A percentile compares a stretch with the other conserved stretches of the same genome.
phyloP scores from a whole-genome alignment of 306 rosid species.

The Cicer pinnatifidum region DNA sequence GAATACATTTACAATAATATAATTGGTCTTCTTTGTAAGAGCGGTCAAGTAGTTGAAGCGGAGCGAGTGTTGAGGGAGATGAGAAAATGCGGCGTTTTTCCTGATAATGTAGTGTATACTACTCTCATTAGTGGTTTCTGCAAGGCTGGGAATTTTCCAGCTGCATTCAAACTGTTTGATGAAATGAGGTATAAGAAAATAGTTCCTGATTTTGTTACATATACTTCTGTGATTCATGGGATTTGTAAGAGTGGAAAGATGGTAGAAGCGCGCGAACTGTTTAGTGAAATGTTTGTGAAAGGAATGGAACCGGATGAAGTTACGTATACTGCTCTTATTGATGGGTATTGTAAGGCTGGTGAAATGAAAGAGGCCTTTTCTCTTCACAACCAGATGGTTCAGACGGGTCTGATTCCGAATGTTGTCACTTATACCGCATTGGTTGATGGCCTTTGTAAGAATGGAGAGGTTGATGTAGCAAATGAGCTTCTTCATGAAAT shows the following conservation, averaged over 20 bases:
- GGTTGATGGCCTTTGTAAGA: conserved; percentile 84
- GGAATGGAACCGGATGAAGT: conserved; percentile 83
- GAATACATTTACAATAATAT: conserved; percentile 65
- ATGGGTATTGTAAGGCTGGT: conserved; percentile 84
- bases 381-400: conserved; percentile 82
- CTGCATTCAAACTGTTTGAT: conserved; percentile 60
- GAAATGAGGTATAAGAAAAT: conserved; percentile 67
- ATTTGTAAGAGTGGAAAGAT: conserved; percentile 69
- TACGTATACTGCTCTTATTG: conserved; percentile 72
- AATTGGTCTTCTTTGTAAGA: conserved; percentile 64
- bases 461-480: conserved; percentile 78
- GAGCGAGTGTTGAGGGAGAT: conserved; percentile 69
- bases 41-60: conserved; percentile 62
- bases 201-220: conserved; percentile 67
- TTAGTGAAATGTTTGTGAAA: conserved; percentile 61
- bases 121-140: conserved; percentile 74
- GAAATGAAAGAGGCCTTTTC: conserved; percentile 77
- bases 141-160: conserved; percentile 63
- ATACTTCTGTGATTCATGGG: conserved; percentile 75
- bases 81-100: conserved; percentile 53
- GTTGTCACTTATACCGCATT: conserved; percentile 78
- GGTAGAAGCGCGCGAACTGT: conserved; percentile 63
- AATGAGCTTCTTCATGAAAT: conserved; percentile 87
- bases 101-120: conserved; percentile 80
- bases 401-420: conserved; percentile 67